Evolutionary conservation across 305 asterid species (phyloP).

Genomic region (Euphrasia arctica): DNA sequence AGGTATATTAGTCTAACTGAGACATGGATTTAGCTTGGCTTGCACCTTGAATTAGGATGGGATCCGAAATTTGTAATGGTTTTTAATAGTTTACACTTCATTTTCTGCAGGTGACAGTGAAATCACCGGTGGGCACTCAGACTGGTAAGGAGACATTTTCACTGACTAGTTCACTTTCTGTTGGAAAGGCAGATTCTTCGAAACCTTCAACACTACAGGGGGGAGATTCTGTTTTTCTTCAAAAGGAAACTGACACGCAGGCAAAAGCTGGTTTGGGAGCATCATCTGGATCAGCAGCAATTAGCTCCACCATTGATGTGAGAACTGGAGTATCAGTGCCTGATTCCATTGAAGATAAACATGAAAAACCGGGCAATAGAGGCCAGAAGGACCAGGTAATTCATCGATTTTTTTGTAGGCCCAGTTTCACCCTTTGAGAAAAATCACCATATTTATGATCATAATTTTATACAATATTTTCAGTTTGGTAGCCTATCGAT

Average conservation of each 20-base stretch:
- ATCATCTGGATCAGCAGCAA: conserved; percentile 36
- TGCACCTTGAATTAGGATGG: conserved; percentile 12
- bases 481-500: conserved; percentile 42
- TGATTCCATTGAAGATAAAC: conserved; percentile 33
- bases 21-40: conserved; percentile 1
- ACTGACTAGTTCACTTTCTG: conserved; percentile 39
- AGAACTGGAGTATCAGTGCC: conserved; percentile 27
- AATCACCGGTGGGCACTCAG: conserved; percentile 46
- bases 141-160: conserved; percentile 44
- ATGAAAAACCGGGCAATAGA: conserved; percentile 28
- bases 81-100: conserved; percentile 4
- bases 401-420: conserved; percentile 23
- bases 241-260: conserved; percentile 39
- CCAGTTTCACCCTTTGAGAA: conserved; percentile 20
- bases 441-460: conserved; percentile 25
- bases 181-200: conserved; percentile 40
- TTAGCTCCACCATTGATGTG: conserved; percentile 29
- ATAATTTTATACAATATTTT: conserved; percentile 16
- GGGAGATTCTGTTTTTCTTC: conserved; percentile 35
- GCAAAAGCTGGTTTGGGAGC: conserved; percentile 46
- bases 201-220: conserved; percentile 38
- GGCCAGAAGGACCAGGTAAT: conserved; percentile 44
- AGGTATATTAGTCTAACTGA: conserved; percentile 39
- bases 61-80: conserved; percentile 10
- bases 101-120: conserved; percentile 70